Conservation (phyloP, 2,329 filamentous ascomycete genomes). For the Cladophialophora exuberans region DNA sequence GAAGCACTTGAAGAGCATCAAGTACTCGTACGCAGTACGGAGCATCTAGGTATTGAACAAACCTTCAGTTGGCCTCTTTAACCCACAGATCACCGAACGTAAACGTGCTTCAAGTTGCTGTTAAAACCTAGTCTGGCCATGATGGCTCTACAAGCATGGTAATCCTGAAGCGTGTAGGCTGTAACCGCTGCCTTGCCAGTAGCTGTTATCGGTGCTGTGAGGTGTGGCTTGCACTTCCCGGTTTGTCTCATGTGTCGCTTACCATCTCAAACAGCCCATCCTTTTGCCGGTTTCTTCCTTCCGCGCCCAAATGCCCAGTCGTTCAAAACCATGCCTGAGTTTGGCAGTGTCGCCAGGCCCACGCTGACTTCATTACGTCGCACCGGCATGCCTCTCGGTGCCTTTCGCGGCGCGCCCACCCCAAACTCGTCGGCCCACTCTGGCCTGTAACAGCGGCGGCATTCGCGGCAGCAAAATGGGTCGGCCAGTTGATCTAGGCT, state of each 20-base stretch:
- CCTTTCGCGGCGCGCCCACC: too few relatives aligned
- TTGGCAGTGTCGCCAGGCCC: conserved; percentile 16
- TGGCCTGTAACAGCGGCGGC: conserved; percentile 14
- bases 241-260: conserved; percentile 10
- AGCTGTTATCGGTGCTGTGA: too few relatives aligned
- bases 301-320: conserved; percentile 3
- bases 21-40: too few relatives aligned
- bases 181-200: too few relatives aligned
- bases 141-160: too few relatives aligned
- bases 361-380: conserved; percentile 32
- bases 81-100: too few relatives aligned
- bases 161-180: neutral
- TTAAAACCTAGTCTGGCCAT: too few relatives aligned
- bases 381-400: conserved; percentile 14
- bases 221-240: conserved; percentile 17
- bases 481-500: conserved; percentile 23
- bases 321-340: conserved; percentile 10
- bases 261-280: conserved; percentile 12
- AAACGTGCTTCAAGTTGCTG: too few relatives aligned
- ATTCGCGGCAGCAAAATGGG: conserved; percentile 21
- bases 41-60: too few relatives aligned
- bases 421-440: too few relatives aligned
- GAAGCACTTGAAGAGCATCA: too few relatives aligned
- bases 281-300: conserved; percentile 5
- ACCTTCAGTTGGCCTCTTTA: too few relatives aligned